Evolutionary conservation across 768 basidiomycete species (phyloP), one percentile per base, ranked within the genome.

Genomic region (Pisolithus tinctorius): DNA sequence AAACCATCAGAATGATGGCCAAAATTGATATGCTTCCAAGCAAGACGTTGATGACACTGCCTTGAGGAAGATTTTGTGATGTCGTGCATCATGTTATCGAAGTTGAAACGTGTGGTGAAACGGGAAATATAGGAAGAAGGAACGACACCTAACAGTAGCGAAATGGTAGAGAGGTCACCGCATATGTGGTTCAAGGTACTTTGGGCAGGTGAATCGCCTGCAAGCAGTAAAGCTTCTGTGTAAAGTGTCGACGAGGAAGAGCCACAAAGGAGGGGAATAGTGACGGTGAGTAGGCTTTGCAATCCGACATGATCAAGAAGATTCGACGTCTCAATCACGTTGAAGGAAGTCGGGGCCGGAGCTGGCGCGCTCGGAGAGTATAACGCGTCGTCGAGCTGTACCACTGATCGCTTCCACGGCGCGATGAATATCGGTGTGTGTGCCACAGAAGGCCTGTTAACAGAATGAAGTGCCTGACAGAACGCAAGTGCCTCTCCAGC

Each of bases 21-120:
- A 13, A 7, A 14, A 14, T 41, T 17, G 25, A 66, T 50, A 11
- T 43, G 17, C 43, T 60, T 68, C 65, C 67, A 66, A 38, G 57
- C 54, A 4, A 66, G 40, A 16, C 45, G 58, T 43, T 67, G 60
- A 29, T 63, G 54, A 29, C 58, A 59, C 47, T 64, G 64, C 0
- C 0, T 20, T 10, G 42, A 29, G 0, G 42, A 13, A 11, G 38
- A 0, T 25, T 6, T 14, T 23, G 34, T 5, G 13, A 53, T 11
- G 34, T 6, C 23, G 25, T 51, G 49, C 3, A 56, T 7, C n/a
- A 68, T 11, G 5, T 41, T 50, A 51, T 68, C 64, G 4, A 58
- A 38, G 37, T 68, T 66, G 1, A 64, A 68, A 20, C 59, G 66
- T 20, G 63, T 62, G 5, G 62, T 66, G 45, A 64, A 66, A 16